These are phyloP conservation scores for Penium margaritaceum DNA, from an alignment of 139 green algal species.

Conservation along the genomic window DNA sequence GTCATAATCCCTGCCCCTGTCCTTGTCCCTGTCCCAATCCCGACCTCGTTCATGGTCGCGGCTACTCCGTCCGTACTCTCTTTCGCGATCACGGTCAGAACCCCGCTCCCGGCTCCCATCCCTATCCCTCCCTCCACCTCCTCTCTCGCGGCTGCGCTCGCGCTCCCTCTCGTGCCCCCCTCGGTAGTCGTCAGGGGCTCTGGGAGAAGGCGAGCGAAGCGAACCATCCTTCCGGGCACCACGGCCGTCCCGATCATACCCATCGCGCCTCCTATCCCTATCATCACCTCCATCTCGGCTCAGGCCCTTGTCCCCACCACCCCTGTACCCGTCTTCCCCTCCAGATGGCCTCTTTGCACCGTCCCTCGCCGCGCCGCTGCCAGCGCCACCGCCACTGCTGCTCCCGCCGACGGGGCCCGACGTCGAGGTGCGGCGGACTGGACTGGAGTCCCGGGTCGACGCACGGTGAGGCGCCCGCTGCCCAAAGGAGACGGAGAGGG, in stretches of 20 bases:
- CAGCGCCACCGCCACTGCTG: constrained; percentile 25
- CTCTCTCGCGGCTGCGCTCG: neutral
- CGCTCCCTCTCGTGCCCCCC: constrained; percentile 9
- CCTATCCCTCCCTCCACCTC: neutral
- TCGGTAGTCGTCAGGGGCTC: too few species aligned
- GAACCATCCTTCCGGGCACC: too few species aligned
- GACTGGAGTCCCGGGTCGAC: too few species aligned
- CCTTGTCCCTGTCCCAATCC: neutral
- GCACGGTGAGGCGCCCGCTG: constrained; percentile 70
- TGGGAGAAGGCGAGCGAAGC: too few species aligned
- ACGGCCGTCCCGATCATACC: too few species aligned
- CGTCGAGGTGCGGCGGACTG: too few species aligned
- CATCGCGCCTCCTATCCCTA: neutral
- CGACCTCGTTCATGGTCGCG: neutral
- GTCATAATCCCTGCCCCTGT: neutral
- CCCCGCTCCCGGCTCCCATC: neutral
- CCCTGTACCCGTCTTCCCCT: constrained; percentile 3
- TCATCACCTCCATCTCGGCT: constrained; percentile 10
- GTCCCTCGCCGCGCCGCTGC: neutral
- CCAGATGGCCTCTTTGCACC: neutral
- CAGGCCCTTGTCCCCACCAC: too few species aligned
- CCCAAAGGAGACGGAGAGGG: constrained; percentile 80
- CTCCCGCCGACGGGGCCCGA: constrained; percentile 11
- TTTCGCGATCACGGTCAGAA: neutral
- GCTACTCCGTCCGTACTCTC: too few species aligned